Percentiles rank a stretch among this genome's conserved stretches.
phyloP scores from a whole-genome alignment of 2,329 filamentous ascomycete species.

The Calonectria ilicicola region DNA sequence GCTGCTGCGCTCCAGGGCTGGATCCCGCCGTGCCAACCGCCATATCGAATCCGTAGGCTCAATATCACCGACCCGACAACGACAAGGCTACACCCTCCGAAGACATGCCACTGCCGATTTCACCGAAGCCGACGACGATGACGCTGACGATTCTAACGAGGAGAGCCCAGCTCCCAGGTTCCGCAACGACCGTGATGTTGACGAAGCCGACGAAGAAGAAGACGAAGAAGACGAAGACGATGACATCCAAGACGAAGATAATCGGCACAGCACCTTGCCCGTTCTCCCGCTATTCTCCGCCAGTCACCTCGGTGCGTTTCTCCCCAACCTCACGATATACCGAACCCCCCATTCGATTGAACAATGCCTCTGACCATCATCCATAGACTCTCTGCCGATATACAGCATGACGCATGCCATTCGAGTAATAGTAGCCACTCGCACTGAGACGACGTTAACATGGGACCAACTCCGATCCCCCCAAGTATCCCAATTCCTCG shows the following conservation, averaged over 20 bases:
- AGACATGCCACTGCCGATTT: constrained; percentile 73
- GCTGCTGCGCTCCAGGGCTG: constrained; percentile 49
- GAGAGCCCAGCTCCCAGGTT: constrained; percentile 44
- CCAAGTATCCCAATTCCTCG: constrained; percentile 93
- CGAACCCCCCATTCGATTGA: background rate
- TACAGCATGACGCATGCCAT: constrained; percentile 94
- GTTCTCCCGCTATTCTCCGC: constrained; percentile 84
- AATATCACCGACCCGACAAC: constrained; percentile 46
- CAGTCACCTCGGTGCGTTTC: constrained; percentile 74
- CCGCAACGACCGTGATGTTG: constrained; percentile 35
- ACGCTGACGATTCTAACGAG: constrained; percentile 55
- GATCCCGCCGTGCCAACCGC: constrained; percentile 48
- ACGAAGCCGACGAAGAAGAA: constrained; percentile 60
- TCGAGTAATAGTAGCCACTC: constrained; percentile 83
- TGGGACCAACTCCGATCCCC: constrained; percentile 98
- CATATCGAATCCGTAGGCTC: constrained; percentile 45
- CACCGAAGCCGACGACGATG: constrained; percentile 71
- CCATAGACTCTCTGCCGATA: constrained; percentile 82
- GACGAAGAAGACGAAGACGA: constrained; percentile 58
- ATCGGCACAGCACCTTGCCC: constrained; percentile 46
- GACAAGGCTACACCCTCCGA: constrained; percentile 42
- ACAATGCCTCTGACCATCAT: constrained; percentile 15
- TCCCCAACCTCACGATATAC: background rate
- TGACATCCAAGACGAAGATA: constrained; percentile 55
- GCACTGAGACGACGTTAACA: constrained; percentile 90